Percentiles rank a stretch among this genome's conserved stretches.
Evolutionary conservation across 139 green algal species (phyloP).

Genomic region (Tetradesmus obliquus): DNA sequence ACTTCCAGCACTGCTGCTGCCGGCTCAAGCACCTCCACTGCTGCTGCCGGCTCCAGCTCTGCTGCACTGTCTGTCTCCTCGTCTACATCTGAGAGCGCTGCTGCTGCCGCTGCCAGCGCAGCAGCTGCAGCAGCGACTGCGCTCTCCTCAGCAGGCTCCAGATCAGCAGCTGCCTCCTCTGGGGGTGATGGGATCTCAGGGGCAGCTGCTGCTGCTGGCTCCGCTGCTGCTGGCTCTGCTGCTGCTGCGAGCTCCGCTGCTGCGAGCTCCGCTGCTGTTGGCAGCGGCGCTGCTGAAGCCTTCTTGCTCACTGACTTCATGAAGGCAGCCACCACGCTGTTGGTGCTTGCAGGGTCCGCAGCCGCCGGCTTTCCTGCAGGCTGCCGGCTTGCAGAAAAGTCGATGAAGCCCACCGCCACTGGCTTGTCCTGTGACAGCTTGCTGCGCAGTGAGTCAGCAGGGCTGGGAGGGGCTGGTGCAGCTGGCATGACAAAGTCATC

Average conservation of each 20-base stretch:
- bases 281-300: not conserved
- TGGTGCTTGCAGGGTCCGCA: not conserved
- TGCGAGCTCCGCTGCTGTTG: not conserved
- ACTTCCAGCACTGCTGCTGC: not conserved
- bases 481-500: not conserved
- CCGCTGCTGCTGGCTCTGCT: not conserved
- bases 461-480: not conserved
- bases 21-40: not conserved
- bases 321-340: conserved; percentile 38
- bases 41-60: not conserved
- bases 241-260: not conserved
- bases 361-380: not conserved
- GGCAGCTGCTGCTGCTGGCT: not conserved
- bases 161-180: not conserved
- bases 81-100: not conserved
- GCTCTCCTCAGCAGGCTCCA: not conserved
- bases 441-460: conserved; percentile 2
- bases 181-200: not conserved
- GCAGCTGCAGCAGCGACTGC: not conserved
- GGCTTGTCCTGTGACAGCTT: conserved; percentile 33
- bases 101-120: conserved; percentile 9
- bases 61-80: not conserved
- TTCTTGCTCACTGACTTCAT: conserved; percentile 41
- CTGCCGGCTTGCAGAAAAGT: not conserved
- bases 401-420: conserved; percentile 23